A percentile compares a stretch with the other conserved stretches of the same genome.
phyloP scores from a whole-genome alignment of 23 red algal species.

The Agarophyton chilense region DNA sequence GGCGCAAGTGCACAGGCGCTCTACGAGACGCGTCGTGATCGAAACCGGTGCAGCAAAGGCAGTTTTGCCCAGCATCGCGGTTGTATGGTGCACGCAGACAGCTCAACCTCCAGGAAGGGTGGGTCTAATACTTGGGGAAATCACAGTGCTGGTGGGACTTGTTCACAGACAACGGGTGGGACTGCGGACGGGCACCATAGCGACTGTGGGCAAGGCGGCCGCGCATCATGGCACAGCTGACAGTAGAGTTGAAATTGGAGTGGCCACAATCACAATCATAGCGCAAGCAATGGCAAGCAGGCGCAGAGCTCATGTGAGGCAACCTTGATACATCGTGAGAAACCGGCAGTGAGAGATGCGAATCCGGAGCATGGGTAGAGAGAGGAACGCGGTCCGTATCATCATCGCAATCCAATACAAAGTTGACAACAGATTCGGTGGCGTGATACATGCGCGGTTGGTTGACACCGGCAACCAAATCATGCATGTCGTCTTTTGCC shows the following conservation, averaged over 20 bases:
- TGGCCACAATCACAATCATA: background rate
- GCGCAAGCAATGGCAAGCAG: background rate
- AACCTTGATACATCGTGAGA: background rate
- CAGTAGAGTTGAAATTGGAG: background rate
- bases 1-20: too few species aligned
- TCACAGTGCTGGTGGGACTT: background rate
- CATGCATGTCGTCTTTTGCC: slow-evolving; percentile 11
- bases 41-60: too few species aligned
- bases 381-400: background rate
- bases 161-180: background rate
- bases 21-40: too few species aligned
- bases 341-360: background rate
- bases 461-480: background rate
- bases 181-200: background rate
- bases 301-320: background rate
- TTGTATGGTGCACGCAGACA: too few species aligned
- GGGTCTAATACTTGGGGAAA: background rate
- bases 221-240: background rate
- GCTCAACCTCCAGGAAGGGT: background rate
- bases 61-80: too few species aligned
- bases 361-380: background rate
- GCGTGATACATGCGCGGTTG: slow-evolving; percentile 24
- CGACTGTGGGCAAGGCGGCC: background rate
- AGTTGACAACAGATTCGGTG: slow-evolving; percentile 60
- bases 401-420: slow-evolving; percentile 41